A percentile compares a stretch with the other conserved stretches of the same genome.
Conservation (phyloP, 2,329 filamentous ascomycete species). For the Dactylellina sp. region DNA sequence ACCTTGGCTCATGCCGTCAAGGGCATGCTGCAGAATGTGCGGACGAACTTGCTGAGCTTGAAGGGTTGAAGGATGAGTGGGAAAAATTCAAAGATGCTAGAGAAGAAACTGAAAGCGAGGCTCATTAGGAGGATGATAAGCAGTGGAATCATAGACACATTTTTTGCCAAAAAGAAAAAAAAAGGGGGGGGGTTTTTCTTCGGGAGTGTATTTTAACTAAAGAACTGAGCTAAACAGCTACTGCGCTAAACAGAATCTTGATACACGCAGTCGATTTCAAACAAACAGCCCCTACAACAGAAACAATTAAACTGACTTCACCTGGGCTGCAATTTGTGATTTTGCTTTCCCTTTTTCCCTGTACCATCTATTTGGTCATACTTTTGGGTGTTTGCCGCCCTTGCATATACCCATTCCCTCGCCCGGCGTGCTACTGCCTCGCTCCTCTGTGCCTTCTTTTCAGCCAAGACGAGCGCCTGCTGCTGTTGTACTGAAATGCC, state of each 20-base stretch:
- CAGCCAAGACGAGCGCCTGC: constrained; percentile 36
- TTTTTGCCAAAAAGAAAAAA: too few relatives aligned
- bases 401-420: constrained; percentile 43
- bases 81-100: background rate
- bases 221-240: too few relatives aligned
- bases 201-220: too few relatives aligned
- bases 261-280: too few relatives aligned
- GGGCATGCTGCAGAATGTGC: constrained; percentile 1
- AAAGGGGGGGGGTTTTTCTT: too few relatives aligned
- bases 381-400: constrained; percentile 33
- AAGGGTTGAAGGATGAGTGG: background rate
- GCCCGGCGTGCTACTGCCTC: constrained; percentile 37
- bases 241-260: too few relatives aligned
- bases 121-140: too few relatives aligned
- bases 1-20: constrained; percentile 15
- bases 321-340: constrained; percentile 43
- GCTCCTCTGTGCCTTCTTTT: constrained; percentile 50
- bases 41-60: constrained; percentile 7
- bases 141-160: too few relatives aligned
- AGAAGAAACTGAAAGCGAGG: too few relatives aligned
- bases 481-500: constrained; percentile 32
- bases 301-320: constrained; percentile 2
- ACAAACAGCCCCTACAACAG: too few relatives aligned
- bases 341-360: constrained; percentile 28
- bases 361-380: constrained; percentile 33